Evolutionary conservation across 2,329 filamentous ascomycete species (phyloP), one percentile per base, ranked within the genome.

Genomic region (Monosporascus sp.): DNA sequence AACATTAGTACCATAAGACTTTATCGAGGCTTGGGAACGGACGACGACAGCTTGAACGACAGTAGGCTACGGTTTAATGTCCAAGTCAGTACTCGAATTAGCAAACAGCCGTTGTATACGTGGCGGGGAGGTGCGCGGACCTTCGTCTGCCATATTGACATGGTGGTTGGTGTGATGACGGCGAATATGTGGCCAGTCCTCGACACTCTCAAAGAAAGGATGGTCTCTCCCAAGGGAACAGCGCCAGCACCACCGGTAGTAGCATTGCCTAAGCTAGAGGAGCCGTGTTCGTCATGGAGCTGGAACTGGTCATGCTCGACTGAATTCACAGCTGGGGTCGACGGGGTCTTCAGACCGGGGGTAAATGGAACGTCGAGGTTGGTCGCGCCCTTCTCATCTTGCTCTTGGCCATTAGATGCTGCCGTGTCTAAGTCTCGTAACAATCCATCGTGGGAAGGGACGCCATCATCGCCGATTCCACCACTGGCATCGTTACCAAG

Each of bases 101-200:
- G 65, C 40, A 52, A 38, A 49, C 52, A 52, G 52, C 47, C 53
- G 48, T 49, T 17, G 41, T 40, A 40, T 48, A 51, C 52, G 51
- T 40, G 24, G 37, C 50, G 24, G 35, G 31, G 37, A 51, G 26
- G 43, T 3, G 48, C 19, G 64, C 77, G 55, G 78, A 91, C 91
- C 81, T 93, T 93, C 52, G 90, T 93, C 74, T 99, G 94, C 94
- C 94, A 99, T 60, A 99, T 80, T n/a, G 89, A 91, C 69, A 99
- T 84, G 14, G 89, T 88, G 2, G 89, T 89, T 5, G 82, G 76
- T 1, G 93, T 97, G 66, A 97, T 90, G 47, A 91, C 91, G 50
- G 89, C 89, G 72, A 99, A 97, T 57, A 84, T 74, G 64, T 92
- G 87, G 41, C 92, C 92, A 52, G 82, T 86, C 45, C 92, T 84